Percentiles rank a stretch among this genome's conserved stretches.
phyloP scores from a whole-genome alignment of 2,329 filamentous ascomycete genomes.

The Pseudogymnoascus sp. region DNA sequence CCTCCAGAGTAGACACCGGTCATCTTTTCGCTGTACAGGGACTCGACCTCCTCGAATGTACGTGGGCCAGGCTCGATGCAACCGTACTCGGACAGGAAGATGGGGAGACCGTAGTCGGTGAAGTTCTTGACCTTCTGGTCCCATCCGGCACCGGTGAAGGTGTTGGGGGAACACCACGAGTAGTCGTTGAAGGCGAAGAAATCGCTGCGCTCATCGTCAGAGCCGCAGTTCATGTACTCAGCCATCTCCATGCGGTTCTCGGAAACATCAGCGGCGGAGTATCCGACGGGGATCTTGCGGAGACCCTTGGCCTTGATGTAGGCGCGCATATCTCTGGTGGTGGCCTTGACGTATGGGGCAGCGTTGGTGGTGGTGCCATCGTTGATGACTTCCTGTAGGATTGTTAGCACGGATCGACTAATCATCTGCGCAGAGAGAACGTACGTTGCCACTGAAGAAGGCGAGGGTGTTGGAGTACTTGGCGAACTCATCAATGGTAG shows the following conservation, averaged over 20 bases:
- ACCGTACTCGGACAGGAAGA: slow-evolving; percentile 98
- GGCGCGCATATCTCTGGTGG: slow-evolving; percentile 88
- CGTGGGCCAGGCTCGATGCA: slow-evolving; percentile 70
- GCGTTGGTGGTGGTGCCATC: slow-evolving; percentile 78
- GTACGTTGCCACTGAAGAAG: slow-evolving; percentile 87
- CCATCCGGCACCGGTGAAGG: slow-evolving; percentile 70
- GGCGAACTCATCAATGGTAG: slow-evolving; percentile 71
- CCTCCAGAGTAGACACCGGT: slow-evolving; percentile 82
- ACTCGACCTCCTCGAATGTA: slow-evolving; percentile 75
- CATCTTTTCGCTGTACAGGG: slow-evolving; percentile 77
- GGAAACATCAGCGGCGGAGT: slow-evolving; percentile 89
- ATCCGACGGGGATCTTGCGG: slow-evolving; percentile 79
- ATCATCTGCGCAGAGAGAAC: neutral
- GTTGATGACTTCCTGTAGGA: slow-evolving; percentile 71
- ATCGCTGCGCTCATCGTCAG: slow-evolving; percentile 63
- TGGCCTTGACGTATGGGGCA: slow-evolving; percentile 93
- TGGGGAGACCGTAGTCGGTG: slow-evolving; percentile 78
- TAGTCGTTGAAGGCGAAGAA: slow-evolving; percentile 99
- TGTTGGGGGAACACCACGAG: slow-evolving; percentile 91
- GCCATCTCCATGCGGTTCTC: slow-evolving; percentile 75
- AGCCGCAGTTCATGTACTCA: slow-evolving; percentile 90
- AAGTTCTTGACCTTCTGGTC: slow-evolving; percentile 79
- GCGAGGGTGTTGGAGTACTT: slow-evolving; percentile 88
- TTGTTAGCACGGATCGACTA: neutral
- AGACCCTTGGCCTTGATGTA: slow-evolving; percentile 79